A percentile compares a stretch with the other conserved stretches of the same genome.
Evolutionary conservation across 352 stramenopile species (phyloP).

Genomic region (Blastocystis hominis): DNA sequence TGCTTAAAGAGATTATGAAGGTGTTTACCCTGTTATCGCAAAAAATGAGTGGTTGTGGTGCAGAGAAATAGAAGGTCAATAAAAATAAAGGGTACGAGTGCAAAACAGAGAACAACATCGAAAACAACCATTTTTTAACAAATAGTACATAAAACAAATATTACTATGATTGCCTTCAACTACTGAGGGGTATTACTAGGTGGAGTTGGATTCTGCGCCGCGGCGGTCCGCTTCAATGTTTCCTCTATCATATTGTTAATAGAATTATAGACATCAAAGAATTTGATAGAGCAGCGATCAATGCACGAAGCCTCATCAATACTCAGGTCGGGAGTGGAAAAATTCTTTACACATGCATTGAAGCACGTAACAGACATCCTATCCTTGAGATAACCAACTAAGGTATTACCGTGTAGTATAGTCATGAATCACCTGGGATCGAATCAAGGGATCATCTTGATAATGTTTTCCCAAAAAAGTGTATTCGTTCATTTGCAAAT

Average conservation of each 20-base stretch:
- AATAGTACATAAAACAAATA: too few relatives aligned
- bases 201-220: not conserved
- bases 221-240: not conserved
- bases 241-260: not conserved
- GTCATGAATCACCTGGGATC: constrained; percentile 10
- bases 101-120: too few relatives aligned
- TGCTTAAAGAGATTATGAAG: not conserved
- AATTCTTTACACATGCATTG: constrained; percentile 6
- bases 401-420: not conserved
- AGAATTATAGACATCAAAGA: not conserved
- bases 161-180: too few relatives aligned
- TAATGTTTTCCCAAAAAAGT: too few relatives aligned
- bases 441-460: not conserved
- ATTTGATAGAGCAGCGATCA: constrained; percentile 38
- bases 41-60: not conserved
- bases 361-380: constrained; percentile 13
- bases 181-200: too few relatives aligned
- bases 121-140: not conserved
- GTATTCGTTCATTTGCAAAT: too few relatives aligned
- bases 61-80: not conserved
- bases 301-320: constrained; percentile 10
- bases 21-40: too few relatives aligned
- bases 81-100: too few relatives aligned
- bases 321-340: not conserved
- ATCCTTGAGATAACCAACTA: not conserved